phyloP scores from a whole-genome alignment of 1,139 yeast species.

The Pneumocystis oryctolagi region DNA sequence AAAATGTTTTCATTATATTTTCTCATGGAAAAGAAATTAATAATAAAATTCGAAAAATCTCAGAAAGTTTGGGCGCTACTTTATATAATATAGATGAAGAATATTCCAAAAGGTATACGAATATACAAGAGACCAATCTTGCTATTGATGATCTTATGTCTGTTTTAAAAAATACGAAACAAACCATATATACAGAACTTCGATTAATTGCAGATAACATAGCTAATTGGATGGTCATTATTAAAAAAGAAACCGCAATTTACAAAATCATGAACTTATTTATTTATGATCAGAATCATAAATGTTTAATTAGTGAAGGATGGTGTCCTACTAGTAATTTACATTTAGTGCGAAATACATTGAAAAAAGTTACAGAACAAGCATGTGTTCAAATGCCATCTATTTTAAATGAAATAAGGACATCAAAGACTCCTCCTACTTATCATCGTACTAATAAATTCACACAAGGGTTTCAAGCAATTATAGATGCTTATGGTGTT shows the following conservation, averaged over 20 bases:
- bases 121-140: conserved; percentile 42
- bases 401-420: conserved; percentile 63
- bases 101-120: conserved; percentile 40
- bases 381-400: conserved; percentile 51
- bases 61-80: conserved; percentile 72
- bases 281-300: conserved; percentile 69
- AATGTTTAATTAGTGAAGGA: conserved; percentile 92
- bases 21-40: conserved; percentile 72
- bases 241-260: conserved; percentile 59
- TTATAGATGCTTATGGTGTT: conserved; percentile 89
- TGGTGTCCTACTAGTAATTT: conserved; percentile 66
- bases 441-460: conserved; percentile 82
- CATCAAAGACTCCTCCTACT: conserved; percentile 85
- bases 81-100: conserved; percentile 55
- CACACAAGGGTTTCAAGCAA: conserved; percentile 79
- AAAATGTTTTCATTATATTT: conserved; percentile 67
- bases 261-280: conserved; percentile 65
- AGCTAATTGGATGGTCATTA: conserved; percentile 48
- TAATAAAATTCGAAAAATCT: conserved; percentile 53
- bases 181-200: conserved; percentile 59
- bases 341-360: conserved; percentile 29
- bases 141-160: conserved; percentile 49
- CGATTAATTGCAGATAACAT: conserved; percentile 61
- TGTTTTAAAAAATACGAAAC: conserved; percentile 57
- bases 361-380: conserved; percentile 44